phyloP scores from a whole-genome alignment of 2,329 filamentous ascomycete genomes.

The Sporothrix pseudoabietina region DNA sequence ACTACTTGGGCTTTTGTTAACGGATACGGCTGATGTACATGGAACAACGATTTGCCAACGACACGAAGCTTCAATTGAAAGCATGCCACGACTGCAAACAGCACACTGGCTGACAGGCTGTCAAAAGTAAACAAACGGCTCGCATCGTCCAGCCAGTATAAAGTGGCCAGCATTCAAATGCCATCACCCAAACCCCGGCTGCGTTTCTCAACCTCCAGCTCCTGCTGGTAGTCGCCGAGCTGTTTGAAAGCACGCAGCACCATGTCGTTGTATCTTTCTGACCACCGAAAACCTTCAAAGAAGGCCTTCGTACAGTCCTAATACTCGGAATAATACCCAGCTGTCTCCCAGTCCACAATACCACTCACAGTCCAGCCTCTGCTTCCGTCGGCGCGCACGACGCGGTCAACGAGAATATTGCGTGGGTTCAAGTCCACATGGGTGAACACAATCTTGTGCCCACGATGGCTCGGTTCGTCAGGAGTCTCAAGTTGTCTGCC shows the following conservation, averaged over 20 bases:
- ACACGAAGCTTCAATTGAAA: neutral
- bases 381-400: neutral
- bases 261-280: neutral
- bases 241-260: neutral
- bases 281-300: neutral
- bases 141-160: too few relatives aligned
- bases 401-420: neutral
- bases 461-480: neutral
- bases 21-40: too few relatives aligned
- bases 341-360: neutral
- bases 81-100: slow-evolving; percentile 11
- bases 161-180: neutral
- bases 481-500: slow-evolving; percentile 41
- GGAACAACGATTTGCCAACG: neutral
- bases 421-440: neutral
- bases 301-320: neutral
- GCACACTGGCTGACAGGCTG: neutral
- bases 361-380: neutral
- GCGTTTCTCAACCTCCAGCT: neutral
- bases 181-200: neutral
- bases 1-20: neutral
- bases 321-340: neutral
- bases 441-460: neutral
- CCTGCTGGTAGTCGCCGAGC: neutral
- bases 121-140: neutral